Percentiles rank a stretch among this genome's conserved stretches.
Evolutionary conservation across 768 basidiomycete species (phyloP).

Genomic region (Steccherinum ochraceum): DNA sequence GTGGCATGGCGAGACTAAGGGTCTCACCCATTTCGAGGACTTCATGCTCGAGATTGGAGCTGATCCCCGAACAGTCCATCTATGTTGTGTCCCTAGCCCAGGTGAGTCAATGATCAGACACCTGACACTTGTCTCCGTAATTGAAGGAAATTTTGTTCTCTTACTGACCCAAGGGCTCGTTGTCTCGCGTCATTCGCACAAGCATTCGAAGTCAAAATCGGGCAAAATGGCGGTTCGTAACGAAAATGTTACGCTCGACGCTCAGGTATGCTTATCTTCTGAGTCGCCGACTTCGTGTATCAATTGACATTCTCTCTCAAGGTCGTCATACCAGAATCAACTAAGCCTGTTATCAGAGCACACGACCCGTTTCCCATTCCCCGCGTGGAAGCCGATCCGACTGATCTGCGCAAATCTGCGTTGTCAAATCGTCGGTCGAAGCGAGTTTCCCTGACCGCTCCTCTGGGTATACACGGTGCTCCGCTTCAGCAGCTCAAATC

Average conservation of each 20-base stretch:
- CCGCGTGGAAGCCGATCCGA: neutral
- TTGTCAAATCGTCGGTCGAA: neutral
- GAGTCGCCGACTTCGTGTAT: constrained; percentile 1
- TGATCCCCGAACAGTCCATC: constrained; percentile 3
- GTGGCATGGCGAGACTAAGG: constrained; percentile 7
- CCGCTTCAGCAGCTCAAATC: neutral
- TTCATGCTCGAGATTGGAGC: constrained; percentile 13
- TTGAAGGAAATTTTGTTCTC: neutral
- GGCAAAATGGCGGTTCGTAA: neutral
- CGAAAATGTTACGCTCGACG: neutral
- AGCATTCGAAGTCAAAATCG: constrained; percentile 5
- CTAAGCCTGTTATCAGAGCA: neutral
- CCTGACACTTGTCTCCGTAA: no score
- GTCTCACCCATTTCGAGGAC: constrained; percentile 10
- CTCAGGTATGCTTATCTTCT: neutral
- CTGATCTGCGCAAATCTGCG: no score
- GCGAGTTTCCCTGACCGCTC: neutral
- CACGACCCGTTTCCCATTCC: neutral
- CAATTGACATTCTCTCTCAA: neutral
- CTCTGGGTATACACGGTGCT: neutral
- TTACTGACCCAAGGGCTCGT: neutral
- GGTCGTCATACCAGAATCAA: neutral
- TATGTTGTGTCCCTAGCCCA: constrained; percentile 11
- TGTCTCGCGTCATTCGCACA: neutral
- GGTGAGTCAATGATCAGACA: constrained; percentile 1